A percentile compares a stretch with the other conserved stretches of the same genome.
phyloP scores from a whole-genome alignment of 129 eudicot species.

The Deinandra increscens region DNA sequence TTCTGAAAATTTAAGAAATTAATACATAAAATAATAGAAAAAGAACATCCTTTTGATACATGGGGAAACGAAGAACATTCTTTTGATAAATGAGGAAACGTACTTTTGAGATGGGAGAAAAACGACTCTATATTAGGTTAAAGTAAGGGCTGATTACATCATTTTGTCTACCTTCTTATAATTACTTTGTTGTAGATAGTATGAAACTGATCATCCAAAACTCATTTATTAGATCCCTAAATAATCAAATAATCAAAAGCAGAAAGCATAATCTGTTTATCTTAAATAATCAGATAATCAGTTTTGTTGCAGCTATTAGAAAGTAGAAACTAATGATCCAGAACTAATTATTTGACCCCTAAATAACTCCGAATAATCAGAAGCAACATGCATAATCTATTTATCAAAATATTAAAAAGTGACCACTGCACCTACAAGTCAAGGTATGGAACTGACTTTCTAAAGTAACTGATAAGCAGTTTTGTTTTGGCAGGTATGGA shows the following conservation, averaged over 20 bases:
- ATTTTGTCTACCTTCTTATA: neutral
- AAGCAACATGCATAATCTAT: neutral
- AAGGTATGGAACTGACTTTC: no score
- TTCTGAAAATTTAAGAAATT: no score
- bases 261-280: neutral
- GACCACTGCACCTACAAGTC: no score
- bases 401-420: neutral
- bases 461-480: no score
- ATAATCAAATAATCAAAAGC: constrained; percentile 2
- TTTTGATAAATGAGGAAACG: neutral
- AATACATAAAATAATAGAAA: no score
- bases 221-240: neutral
- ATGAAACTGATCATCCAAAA: neutral
- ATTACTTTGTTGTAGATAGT: neutral
- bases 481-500: no score
- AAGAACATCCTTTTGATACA: neutral
- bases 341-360: neutral
- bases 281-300: neutral
- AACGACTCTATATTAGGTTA: neutral
- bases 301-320: neutral
- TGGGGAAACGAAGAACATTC: neutral
- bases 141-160: neutral
- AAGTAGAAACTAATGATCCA: neutral
- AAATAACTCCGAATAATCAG: neutral
- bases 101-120: neutral